Evolutionary conservation across 2,329 filamentous ascomycete genomes (phyloP), one percentile per base, ranked within the genome.

Genomic region (Simplicillium sp.): DNA sequence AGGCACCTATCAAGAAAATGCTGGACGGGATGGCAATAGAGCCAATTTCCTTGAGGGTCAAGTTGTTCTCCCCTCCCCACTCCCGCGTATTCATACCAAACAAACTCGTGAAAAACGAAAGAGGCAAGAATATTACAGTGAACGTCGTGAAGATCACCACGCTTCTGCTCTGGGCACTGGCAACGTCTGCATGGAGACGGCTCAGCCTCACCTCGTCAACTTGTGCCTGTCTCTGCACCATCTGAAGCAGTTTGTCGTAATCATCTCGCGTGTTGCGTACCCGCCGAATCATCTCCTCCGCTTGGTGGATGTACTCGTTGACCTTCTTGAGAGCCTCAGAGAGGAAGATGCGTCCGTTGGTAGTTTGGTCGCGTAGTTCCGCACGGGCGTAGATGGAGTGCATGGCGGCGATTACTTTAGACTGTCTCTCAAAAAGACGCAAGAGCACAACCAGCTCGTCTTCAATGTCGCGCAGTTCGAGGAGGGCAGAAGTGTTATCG

Each of bases 131-230:
- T 15, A 82, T 77, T 42, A 82, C 72, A 9, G 73, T 77, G 43
- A 77, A 76, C 1, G 67, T 77, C 8, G 77, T 82, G 55, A 82
- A 81, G 46, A 82, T 77, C 71, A 81, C 77, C 43, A 82, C 71
- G 13, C 76, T 76, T 17, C 76, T 65, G 41, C 75, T 78, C 55
- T 81, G 77, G 8, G 71, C 70, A 43, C 73, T 75, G 0, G 78
- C 77, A 0, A 80, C 68, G 47, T 82, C 76, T 2, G 77, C 76
- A 48, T 82, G 75, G 41, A 79, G 62, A 2, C 79, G 65, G 17
- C 76, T 77, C 55, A 79, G 71, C 17, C 76, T 71, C 8, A 80
- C 76, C 53, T 82, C 78, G 50, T 81, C 77, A 2, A 82, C 75
- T 50, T 82, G 78, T 0, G 77, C 77, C 50, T 82, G 77, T 13